Evolutionary conservation across 2,329 filamentous ascomycete genomes (phyloP), one percentile per base, ranked within the genome.

Genomic region (Monascus ruber): DNA sequence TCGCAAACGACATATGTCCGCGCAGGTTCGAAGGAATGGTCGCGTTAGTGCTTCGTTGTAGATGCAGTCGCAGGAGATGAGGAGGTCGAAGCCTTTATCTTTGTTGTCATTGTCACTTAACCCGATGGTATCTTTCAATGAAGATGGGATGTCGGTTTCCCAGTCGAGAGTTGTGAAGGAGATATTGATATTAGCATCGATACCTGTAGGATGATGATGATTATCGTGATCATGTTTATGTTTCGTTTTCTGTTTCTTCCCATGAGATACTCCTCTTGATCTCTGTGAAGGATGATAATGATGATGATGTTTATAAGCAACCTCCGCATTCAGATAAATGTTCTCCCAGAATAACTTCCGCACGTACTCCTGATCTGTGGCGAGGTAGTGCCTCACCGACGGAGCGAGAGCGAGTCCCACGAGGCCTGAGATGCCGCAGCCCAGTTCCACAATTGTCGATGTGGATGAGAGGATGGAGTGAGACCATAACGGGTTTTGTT

Each of bases 11-110:
- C 86, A 94, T 24, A 79, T 72, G 45, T 93, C 83, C 5, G 70
- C 76, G 57, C 85, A 94, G 0, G 85, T 83, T 51, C 81, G 75
- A n/a, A 91, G 83, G 36, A 96, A 76, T 0, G 88, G 86, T 33
- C 75, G 68, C 24, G 96, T 76, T 3, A 96, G 73, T 2, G 83
- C 76, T 48, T 94, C 85, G 62, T 96, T 98, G 69, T 93, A 98
- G 49, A 98, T 82, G 61, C 88, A 95, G 61, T 98, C 91, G 55
- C 86, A 94, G 4, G 87, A 86, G 29, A 96, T 59, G 7, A 96
- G 69, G 9, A 79, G 63, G 52, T 93, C 83, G 48, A 91, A 81
- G 41, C 73, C 71, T 3, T 40, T 45, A 35, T 58, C 52, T 50
- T 55, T 34, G n/a, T 17, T 35, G 31, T 6, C 10, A 10, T 10